Percentiles rank a stretch among this genome's conserved stretches.
Conservation (phyloP, 441 rosid genomes). For the Dalechampia spathulata region DNA sequence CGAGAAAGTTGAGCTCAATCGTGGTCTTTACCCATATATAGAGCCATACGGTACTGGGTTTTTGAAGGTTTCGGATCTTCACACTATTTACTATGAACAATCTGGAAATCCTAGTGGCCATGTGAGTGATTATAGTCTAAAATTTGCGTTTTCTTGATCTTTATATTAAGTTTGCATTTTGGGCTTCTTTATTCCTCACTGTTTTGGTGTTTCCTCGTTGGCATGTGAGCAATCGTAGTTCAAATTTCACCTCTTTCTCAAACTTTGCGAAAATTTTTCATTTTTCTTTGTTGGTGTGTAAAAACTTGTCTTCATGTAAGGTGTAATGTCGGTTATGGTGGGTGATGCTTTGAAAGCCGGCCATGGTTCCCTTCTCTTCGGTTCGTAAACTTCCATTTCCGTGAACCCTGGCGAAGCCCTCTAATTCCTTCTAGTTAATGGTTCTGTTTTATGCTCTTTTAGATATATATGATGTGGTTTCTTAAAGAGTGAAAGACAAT, state of each 20-base stretch:
- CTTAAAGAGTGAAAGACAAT: too few species aligned
- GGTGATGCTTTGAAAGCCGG: neutral
- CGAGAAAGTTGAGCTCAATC: constrained; percentile 30
- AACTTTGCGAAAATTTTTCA: neutral
- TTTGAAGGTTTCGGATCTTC: constrained; percentile 77
- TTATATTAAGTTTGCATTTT: neutral
- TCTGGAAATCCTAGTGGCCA: constrained; percentile 87
- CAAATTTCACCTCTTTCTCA: neutral
- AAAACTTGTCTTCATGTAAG: neutral
- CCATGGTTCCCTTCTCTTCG: too few species aligned
- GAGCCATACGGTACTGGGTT: constrained; percentile 65
- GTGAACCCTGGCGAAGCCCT: too few species aligned
- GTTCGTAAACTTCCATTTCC: too few species aligned
- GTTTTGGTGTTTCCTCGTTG: constrained; percentile 38
- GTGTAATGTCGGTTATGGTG: neutral
- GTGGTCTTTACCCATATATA: constrained; percentile 43
- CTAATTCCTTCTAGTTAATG: too few species aligned
- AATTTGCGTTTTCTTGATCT: neutral
- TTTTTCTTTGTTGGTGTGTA: neutral
- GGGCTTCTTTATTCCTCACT: neutral
- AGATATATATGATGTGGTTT: too few species aligned
- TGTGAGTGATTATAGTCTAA: constrained; percentile 32
- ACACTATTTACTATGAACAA: constrained; percentile 74
- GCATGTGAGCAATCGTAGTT: constrained; percentile 37
- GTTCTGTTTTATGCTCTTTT: too few species aligned